Base-by-base conservation (phyloP, 306 rosid species). In the Arachis hypogaea region DNA sequence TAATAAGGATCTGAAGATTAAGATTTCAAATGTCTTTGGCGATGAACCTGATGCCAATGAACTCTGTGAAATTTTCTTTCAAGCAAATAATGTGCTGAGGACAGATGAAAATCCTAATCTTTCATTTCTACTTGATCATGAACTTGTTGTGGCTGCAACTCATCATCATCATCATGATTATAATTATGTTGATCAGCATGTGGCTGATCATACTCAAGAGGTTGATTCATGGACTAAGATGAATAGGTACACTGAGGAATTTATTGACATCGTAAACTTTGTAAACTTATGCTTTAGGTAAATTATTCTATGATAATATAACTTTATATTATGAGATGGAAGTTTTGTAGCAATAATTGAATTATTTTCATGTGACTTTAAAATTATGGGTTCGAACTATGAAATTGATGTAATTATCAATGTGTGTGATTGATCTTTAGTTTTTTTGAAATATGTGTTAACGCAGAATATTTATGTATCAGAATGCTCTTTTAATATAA, bases 41-140 rank as follows among this genome's bases (percentile, higher is more conserved):
- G 12, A 9, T 33, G 9, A 9, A 40, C 11, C 58, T 12, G 62
- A 3, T 44, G 9, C 11, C 41, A 55, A 5, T 65, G 66, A 75
- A 56, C 29, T 29, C 7, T 0, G 3, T 6, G 79, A 66, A 56
- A 56, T 75, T 29, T 66, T 55, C 30, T 66, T 75, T 65, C 66
- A 55, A 29, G 79, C 79, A 44, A 46, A 45, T 28, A 66, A 66
- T 46, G 66, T 75, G 43, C 22, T 57, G 59, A 57, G 68, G 2
- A 46, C 55, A 40, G 4, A 65, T 45, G 79, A 56, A 16, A 75
- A 57, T 11, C 73, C 67, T n/a, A 44, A 72, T 66, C 12, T 75
- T 1, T 2, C 57, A 3, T 44, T 14, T 16, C 66, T 14, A 42
- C 42, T n/a, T 29, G 42, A n/a, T 5, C 9, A 3, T 33, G 11